Conservation (phyloP, 1,284 basidiomycete genomes). For the Coniferiporia weirii region DNA sequence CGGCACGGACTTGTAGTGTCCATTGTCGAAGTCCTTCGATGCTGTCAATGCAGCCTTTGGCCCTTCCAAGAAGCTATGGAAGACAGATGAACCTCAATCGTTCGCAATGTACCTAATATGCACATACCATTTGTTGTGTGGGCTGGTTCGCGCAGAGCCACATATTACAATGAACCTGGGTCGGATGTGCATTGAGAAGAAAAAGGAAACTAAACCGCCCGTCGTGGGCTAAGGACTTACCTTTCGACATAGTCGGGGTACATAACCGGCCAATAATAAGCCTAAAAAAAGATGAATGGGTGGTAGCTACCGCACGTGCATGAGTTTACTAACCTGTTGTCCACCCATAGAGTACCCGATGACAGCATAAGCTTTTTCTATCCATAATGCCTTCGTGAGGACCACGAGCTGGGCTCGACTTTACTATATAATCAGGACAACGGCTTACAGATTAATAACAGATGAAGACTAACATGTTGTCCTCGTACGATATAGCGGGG, state of each 20-base stretch:
- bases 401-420: slow-evolving; percentile 27
- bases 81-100: not conserved
- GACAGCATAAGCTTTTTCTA: slow-evolving; percentile 25
- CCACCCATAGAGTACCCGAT: slow-evolving; percentile 31
- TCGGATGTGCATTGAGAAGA: slow-evolving; percentile 3
- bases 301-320: no score
- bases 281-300: no score
- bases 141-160: slow-evolving; percentile 56
- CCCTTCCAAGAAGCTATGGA: slow-evolving; percentile 50
- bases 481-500: slow-evolving; percentile 29
- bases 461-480: slow-evolving; percentile 24
- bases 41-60: slow-evolving; percentile 49
- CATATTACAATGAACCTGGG: slow-evolving; percentile 48
- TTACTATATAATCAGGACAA: not conserved
- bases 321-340: slow-evolving; percentile 24
- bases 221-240: slow-evolving; percentile 24
- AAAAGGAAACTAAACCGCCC: not conserved
- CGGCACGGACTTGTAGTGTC: slow-evolving; percentile 45
- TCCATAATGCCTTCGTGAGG: slow-evolving; percentile 26
- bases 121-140: slow-evolving; percentile 53
- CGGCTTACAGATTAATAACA: not conserved
- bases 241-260: slow-evolving; percentile 54
- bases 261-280: slow-evolving; percentile 57
- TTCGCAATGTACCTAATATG: not conserved
- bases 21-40: slow-evolving; percentile 52